phyloP scores from a whole-genome alignment of 176 grass and related monocot species.

The Eragrostis nindensis region DNA sequence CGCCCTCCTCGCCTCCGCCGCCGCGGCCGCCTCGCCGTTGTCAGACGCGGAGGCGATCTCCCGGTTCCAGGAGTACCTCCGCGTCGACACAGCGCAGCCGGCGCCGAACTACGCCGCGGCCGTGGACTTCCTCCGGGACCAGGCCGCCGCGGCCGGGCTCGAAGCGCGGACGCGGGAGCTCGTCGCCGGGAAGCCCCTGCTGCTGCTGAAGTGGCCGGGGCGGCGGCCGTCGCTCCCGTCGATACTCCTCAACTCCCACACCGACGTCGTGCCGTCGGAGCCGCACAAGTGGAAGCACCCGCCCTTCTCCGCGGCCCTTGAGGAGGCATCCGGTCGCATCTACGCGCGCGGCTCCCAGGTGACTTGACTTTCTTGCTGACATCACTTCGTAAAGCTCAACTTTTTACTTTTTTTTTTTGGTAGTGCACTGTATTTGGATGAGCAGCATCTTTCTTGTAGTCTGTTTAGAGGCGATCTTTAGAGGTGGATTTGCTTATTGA shows the following conservation, averaged over 20 bases:
- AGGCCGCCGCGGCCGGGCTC: constrained; percentile 58
- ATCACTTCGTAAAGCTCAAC: not conserved
- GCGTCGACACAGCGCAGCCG: constrained; percentile 89
- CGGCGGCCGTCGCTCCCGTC: constrained; percentile 60
- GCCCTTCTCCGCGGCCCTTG: constrained; percentile 82
- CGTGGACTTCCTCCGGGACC: constrained; percentile 56
- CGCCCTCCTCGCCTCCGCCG: constrained; percentile 20
- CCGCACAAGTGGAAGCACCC: constrained; percentile 83
- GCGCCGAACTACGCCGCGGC: constrained; percentile 75
- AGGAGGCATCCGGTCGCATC: constrained; percentile 64
- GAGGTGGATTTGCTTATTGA: not conserved
- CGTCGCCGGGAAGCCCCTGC: constrained; percentile 69
- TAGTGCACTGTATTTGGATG: not conserved
- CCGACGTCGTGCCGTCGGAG: constrained; percentile 91
- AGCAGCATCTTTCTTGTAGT: not conserved
- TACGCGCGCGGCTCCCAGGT: constrained; percentile 91
- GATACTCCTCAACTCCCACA: constrained; percentile 91
- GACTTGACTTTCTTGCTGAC: not conserved
- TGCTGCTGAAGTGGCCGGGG: constrained; percentile 84
- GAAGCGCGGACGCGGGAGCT: constrained; percentile 71
- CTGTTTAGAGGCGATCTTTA: not conserved
- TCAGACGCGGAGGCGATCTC: constrained; percentile 63
- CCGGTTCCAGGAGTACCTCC: constrained; percentile 97
- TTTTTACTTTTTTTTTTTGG: not conserved
- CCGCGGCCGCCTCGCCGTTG: constrained; percentile 26